These are phyloP conservation scores for Psilocybe mexicana DNA, from an alignment of 1,284 basidiomycete genomes.

Conservation along the genomic window DNA sequence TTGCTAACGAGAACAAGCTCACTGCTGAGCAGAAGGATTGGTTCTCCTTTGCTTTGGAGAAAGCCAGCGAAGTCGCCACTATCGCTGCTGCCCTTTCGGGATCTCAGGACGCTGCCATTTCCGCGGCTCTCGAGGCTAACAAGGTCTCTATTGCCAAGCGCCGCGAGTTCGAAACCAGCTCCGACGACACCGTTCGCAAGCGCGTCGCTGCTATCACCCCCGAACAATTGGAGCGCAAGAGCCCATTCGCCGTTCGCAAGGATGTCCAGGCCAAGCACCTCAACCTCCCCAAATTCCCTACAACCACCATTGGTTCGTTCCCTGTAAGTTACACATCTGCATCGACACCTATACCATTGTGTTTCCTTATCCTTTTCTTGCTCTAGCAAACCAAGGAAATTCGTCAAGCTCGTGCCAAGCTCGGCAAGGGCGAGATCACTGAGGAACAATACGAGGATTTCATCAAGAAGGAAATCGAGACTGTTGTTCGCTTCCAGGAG, in stretches of 20 bases:
- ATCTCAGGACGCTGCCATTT: constrained; percentile 74
- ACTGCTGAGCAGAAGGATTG: constrained; percentile 92
- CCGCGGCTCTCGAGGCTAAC: constrained; percentile 84
- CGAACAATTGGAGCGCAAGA: constrained; percentile 90
- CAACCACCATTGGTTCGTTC: constrained; percentile 99
- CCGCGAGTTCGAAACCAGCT: constrained; percentile 94
- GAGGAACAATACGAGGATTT: constrained; percentile 93
- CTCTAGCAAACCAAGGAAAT: constrained; percentile 97
- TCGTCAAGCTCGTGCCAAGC: constrained; percentile 91
- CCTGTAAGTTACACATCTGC: constrained; percentile 51
- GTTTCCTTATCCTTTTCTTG: constrained; percentile 6
- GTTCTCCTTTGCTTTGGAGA: constrained; percentile 99
- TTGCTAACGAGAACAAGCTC: constrained; percentile 92
- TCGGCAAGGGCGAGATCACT: constrained; percentile 91
- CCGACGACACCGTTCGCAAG: constrained; percentile 94
- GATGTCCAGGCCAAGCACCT: constrained; percentile 90
- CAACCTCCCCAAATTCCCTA: constrained; percentile 95
- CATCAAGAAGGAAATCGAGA: constrained; percentile 97
- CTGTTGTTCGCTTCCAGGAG: constrained; percentile 96
- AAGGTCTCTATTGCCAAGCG: constrained; percentile 91
- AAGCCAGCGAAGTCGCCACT: constrained; percentile 88
- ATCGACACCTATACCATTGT: constrained; percentile 11
- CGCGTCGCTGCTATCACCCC: constrained; percentile 92
- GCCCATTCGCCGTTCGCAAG: constrained; percentile 85
- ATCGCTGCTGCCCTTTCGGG: constrained; percentile 84